Percentiles rank a stretch among this genome's conserved stretches.
phyloP scores from a whole-genome alignment of 331 rosid genomes.

The Ulmus americana region DNA sequence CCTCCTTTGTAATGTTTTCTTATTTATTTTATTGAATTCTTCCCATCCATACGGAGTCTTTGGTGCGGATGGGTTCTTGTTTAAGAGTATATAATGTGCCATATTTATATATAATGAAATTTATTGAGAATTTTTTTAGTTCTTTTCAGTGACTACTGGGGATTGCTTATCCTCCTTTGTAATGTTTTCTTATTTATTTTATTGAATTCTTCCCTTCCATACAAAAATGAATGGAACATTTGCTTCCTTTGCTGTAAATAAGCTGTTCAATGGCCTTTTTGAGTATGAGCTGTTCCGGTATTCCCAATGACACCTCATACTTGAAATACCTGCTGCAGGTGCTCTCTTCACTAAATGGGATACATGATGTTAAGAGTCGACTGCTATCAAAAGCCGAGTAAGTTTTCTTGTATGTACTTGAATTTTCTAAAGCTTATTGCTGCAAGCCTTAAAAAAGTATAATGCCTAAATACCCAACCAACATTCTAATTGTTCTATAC shows the following conservation, averaged over 20 bases:
- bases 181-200: not conserved
- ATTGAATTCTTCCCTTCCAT: not conserved
- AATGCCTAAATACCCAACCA: too few relatives aligned
- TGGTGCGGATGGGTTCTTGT: too few relatives aligned
- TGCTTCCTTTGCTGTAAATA: not conserved
- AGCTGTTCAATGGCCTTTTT: not conserved
- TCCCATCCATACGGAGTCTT: too few relatives aligned
- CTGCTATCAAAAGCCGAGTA: conserved; percentile 74
- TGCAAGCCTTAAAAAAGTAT: too few relatives aligned
- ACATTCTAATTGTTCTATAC: too few relatives aligned
- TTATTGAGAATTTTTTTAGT: not conserved
- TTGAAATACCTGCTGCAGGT: conserved; percentile 41
- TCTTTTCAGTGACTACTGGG: not conserved
- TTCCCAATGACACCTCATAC: not conserved
- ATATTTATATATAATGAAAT: not conserved
- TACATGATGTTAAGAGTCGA: conserved; percentile 50
- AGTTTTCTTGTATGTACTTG: conserved; percentile 21
- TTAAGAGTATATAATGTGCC: not conserved
- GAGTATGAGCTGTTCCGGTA: not conserved
- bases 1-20: not conserved
- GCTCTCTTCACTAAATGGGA: conserved; percentile 62
- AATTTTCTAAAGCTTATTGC: too few relatives aligned
- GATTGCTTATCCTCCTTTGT: not conserved
- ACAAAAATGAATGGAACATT: not conserved
- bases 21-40: not conserved